phyloP scores from a whole-genome alignment of 164 flowering plant species.

The Nelumbo lutea region DNA sequence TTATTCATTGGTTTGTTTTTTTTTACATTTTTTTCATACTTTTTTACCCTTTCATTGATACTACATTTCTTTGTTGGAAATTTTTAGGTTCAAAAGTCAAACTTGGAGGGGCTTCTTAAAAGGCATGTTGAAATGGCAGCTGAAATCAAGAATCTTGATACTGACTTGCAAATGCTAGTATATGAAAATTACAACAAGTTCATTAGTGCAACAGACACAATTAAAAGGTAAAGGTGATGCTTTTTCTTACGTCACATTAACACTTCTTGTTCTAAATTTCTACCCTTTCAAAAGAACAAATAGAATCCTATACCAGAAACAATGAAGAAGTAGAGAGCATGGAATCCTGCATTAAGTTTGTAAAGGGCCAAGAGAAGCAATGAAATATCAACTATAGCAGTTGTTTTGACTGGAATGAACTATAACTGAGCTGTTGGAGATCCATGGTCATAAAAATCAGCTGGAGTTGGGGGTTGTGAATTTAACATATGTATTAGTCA shows the following conservation, averaged over 20 bases:
- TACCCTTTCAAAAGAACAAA: too few relatives aligned
- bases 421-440: too few relatives aligned
- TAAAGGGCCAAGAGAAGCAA: too few relatives aligned
- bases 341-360: too few relatives aligned
- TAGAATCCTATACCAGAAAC: too few relatives aligned
- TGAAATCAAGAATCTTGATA: constrained; percentile 94
- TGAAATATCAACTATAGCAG: too few relatives aligned
- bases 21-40: not conserved
- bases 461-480: too few relatives aligned
- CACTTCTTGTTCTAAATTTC: too few relatives aligned
- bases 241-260: not conserved
- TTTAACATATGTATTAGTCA: too few relatives aligned
- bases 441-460: too few relatives aligned
- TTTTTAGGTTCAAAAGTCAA: constrained; percentile 74
- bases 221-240: constrained; percentile 57
- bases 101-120: constrained; percentile 82
- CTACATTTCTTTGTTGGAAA: not conserved
- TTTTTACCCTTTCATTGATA: not conserved
- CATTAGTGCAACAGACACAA: constrained; percentile 96
- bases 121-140: constrained; percentile 98
- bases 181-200: constrained; percentile 99
- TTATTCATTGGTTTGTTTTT: not conserved
- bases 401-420: too few relatives aligned
- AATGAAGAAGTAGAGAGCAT: too few relatives aligned
- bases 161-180: constrained; percentile 97